Conservation (phyloP, 2,329 filamentous ascomycete species). For the Venturia asperata region DNA sequence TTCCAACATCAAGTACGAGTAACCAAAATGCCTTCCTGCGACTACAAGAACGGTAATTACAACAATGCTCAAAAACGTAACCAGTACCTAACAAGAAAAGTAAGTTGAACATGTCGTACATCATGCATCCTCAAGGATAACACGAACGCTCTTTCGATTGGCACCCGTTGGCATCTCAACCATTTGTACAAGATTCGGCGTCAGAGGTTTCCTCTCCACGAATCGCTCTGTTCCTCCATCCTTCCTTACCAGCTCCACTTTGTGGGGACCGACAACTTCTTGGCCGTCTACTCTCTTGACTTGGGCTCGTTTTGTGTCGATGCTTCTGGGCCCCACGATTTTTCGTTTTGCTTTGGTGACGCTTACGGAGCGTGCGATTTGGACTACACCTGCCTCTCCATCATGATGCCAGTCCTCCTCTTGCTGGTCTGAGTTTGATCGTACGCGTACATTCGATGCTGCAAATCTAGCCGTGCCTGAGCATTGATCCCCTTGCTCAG, state of each 20-base stretch:
- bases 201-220: slow-evolving; percentile 16
- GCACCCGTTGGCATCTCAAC: slow-evolving; percentile 1
- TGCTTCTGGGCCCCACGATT: slow-evolving; percentile 1
- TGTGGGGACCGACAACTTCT: neutral
- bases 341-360: slow-evolving; percentile 15
- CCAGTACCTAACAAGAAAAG: neutral
- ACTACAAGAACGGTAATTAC: slow-evolving; percentile 1
- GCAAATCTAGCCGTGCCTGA: slow-evolving; percentile 2
- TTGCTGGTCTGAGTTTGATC: slow-evolving; percentile 4
- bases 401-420: slow-evolving; percentile 5
- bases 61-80: neutral
- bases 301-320: neutral
- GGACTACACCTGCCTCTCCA: neutral
- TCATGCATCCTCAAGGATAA: slow-evolving; percentile 13
- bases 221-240: slow-evolving; percentile 12
- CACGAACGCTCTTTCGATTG: slow-evolving; percentile 10
- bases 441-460: neutral
- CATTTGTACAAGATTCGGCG: slow-evolving; percentile 7
- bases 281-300: neutral
- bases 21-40: neutral
- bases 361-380: slow-evolving; percentile 11
- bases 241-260: slow-evolving; percentile 10
- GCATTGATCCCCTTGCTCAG: slow-evolving; percentile 13
- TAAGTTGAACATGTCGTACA: neutral
- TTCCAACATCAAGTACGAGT: neutral